Base-by-base conservation (phyloP, 2,329 filamentous ascomycete genomes). In the Pyrenochaeta sp. region DNA sequence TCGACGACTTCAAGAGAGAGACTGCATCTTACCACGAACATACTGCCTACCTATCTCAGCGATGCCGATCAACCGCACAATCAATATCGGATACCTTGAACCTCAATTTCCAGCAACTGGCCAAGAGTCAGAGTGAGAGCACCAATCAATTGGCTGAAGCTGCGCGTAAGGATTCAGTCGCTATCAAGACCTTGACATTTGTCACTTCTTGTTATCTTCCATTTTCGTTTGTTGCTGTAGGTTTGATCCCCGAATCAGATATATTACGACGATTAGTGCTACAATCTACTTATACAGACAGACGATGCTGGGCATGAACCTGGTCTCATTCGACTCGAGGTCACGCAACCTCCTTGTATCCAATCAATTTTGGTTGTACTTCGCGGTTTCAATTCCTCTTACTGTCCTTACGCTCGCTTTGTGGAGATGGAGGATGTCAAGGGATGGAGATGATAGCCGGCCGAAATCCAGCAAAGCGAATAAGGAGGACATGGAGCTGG, bases 181-280 rank as follows among this genome's bases (percentile, higher is more conserved):
- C 49, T 1, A 57, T 53, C 36, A 48, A 49, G 44, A 49, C 50
- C 24, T 44, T 57, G 15, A 57, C 54, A 12, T 30, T 57, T 2
- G 54, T 57, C 2, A 57, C 54, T 15, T 50, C 45, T 1, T 57
- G 52, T 22, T 57, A 57, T 32, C 28, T 57, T 1, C 54, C 54
- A n/a, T 57, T 57, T 39, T 57, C 50, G 1, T 57, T 57, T 22
- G 50, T 57, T 34, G 54, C 54, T 2, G 54, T 57, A 46, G 49
- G 54, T n/a, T 27, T 44, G 25, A 15, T 15, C 40, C 12, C 9
- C 22, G 28, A 30, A 15, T 12, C 10, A 5, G 6, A 24, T 24
- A 15, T 7, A 25, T 44, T 12, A 42, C 32, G 3, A 19, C 28
- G 28, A 22, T 40, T 44, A 10, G 13, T 24, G 22, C 22, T n/a